Percentiles rank a stretch among this genome's conserved stretches.
Conservation (phyloP, 768 basidiomycete genomes). For the Rhodotorula babjevae region DNA sequence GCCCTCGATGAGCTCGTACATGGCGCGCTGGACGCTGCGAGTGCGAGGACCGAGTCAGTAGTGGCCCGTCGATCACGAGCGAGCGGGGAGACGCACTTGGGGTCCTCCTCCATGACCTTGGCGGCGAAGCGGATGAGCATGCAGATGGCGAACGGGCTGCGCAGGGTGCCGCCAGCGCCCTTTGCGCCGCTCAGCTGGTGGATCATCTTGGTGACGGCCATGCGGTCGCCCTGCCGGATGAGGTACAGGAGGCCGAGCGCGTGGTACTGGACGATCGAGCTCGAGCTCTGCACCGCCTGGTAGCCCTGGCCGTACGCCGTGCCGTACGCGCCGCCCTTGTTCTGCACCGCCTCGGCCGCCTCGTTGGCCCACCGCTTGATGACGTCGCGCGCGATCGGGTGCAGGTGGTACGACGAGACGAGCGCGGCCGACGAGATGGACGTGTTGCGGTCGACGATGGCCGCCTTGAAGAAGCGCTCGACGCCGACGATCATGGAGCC, state of each 20-base stretch:
- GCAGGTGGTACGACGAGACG: constrained; percentile 84
- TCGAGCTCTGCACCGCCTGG: constrained; percentile 78
- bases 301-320: constrained; percentile 57
- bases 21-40: constrained; percentile 76
- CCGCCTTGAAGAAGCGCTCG: constrained; percentile 98
- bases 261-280: constrained; percentile 94
- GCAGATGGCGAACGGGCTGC: constrained; percentile 94
- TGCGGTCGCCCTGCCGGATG: constrained; percentile 94
- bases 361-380: constrained; percentile 99
- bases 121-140: constrained; percentile 97
- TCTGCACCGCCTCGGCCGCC: constrained; percentile 89
- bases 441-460: constrained; percentile 92
- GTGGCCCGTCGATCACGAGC: no score
- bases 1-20: constrained; percentile 86
- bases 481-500: constrained; percentile 99
- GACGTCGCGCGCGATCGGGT: constrained; percentile 85
- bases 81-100: constrained; percentile 65
- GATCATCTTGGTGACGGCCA: constrained; percentile 99
- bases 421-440: constrained; percentile 94
- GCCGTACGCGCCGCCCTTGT: constrained; percentile 64
- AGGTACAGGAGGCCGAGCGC: constrained; percentile 87
- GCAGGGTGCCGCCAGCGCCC: constrained; percentile 73
- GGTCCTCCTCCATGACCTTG: constrained; percentile 98
- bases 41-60: background rate
- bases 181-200: constrained; percentile 84